Evolutionary conservation across 495 filamentous ascomycete genomes (phyloP).

Genomic region (Daldinia loculata): DNA sequence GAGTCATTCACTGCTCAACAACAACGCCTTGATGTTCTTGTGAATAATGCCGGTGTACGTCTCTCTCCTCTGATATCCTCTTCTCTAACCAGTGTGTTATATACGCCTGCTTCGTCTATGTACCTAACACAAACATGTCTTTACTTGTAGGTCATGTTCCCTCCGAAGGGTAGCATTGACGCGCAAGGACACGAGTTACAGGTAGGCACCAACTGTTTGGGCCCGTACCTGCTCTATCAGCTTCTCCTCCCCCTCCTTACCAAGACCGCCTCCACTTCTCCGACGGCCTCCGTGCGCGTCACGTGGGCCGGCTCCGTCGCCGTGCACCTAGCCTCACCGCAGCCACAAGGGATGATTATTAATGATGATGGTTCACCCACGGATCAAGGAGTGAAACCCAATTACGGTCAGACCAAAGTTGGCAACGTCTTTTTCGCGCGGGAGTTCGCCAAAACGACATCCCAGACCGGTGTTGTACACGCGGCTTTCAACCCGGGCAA

Average conservation of each 20-base stretch:
- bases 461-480: slow-evolving; percentile 35
- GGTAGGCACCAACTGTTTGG: slow-evolving; percentile 52
- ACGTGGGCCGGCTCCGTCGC: slow-evolving; percentile 52
- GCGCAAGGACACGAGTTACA: slow-evolving; percentile 50
- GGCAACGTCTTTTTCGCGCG: slow-evolving; percentile 47
- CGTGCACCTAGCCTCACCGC: slow-evolving; percentile 41
- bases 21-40: slow-evolving; percentile 40
- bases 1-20: slow-evolving; percentile 38
- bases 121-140: slow-evolving; percentile 8
- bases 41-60: slow-evolving; percentile 51
- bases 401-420: slow-evolving; percentile 53
- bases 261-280: slow-evolving; percentile 47
- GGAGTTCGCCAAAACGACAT: slow-evolving; percentile 44
- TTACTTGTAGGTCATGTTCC: slow-evolving; percentile 42
- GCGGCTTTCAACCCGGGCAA: slow-evolving; percentile 54
- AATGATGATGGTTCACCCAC: slow-evolving; percentile 43
- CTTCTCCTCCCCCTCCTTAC: slow-evolving; percentile 56
- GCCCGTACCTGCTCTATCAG: slow-evolving; percentile 50
- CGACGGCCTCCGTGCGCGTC: slow-evolving; percentile 50
- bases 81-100: background rate
- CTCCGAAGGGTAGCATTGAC: slow-evolving; percentile 36
- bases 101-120: background rate
- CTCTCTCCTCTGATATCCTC: background rate
- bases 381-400: slow-evolving; percentile 4
- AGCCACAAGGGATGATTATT: slow-evolving; percentile 43